Base-by-base conservation (phyloP, 441 rosid genomes). In the Geranium incanum region DNA sequence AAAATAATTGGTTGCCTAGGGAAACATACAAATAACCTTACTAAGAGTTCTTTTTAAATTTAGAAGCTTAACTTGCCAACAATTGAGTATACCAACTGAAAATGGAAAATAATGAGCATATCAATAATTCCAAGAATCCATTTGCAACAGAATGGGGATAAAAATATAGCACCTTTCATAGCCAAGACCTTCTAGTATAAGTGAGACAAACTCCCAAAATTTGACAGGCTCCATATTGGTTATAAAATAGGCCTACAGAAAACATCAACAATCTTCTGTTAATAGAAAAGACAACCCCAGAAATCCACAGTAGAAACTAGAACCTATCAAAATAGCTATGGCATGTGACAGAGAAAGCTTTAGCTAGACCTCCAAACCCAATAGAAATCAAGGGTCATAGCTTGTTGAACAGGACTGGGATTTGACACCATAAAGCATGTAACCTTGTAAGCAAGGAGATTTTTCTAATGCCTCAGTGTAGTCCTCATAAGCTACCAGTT, bases 171-270 rank as follows among this genome's bases (percentile, higher is more conserved):
- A 86, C 96, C 98, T 91, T 72, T 88, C 89, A 75, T 91, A 91
- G 77, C 97, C 97, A 87, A 93, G 97, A 80, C 95, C 96, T 80
- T 84, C 90, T 66, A 87, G 74, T 67, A 89, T 78, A 73, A 71
- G 86, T 43, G 96, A 89, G 55, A 87, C 78, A 79, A 91, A 93
- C 77, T 88, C 98, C 96, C 98, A 93, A 78, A 93, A 93, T 79
- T 86, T 88, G 70, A 91, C 86, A 39, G 93, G 88, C 83, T 93
- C 96, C 93, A 83, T 88, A 76, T 93, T 93, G 77, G 95, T 91
- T 72, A 91, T 82, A 81, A 93, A 93, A 84, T 89, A 93, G 66
- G 96, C 92, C 97, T 93, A 87, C 81, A 82, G 21, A 55, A 36
- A 76, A 68, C 68, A 74, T 28, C 33, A 79, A 70, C 71, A 48